A percentile compares a stretch with the other conserved stretches of the same genome.
phyloP scores from a whole-genome alignment of 129 eudicot genomes.

The Helianthus tuberosus region DNA sequence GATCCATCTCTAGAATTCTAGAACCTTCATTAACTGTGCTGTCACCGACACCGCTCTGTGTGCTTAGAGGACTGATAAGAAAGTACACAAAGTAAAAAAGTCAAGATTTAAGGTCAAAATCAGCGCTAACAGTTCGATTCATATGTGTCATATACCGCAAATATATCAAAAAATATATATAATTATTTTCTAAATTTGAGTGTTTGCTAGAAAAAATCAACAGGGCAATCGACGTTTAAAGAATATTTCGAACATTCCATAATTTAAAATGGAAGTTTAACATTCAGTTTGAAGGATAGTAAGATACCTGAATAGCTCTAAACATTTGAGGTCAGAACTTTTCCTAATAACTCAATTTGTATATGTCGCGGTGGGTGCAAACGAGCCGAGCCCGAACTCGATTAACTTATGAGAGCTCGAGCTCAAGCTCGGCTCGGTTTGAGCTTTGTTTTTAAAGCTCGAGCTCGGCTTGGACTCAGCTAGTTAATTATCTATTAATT shows the following conservation, averaged over 20 bases:
- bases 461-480: no score
- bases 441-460: no score
- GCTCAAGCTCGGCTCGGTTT: no score
- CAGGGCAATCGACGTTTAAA: neutral
- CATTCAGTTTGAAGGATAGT: neutral
- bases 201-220: neutral
- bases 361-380: neutral
- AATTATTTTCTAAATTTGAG: neutral
- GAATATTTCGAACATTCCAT: neutral
- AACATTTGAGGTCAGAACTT: neutral
- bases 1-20: constrained; percentile 37
- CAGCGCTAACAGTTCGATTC: neutral
- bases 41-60: constrained; percentile 36
- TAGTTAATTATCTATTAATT: no score
- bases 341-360: constrained; percentile 5
- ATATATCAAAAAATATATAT: neutral
- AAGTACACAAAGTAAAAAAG: neutral
- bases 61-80: constrained; percentile 17
- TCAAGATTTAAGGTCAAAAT: neutral
- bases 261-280: neutral
- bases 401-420: no score
- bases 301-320: neutral
- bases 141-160: neutral
- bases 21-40: constrained; percentile 29
- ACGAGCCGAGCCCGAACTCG: no score